Percentiles rank a stretch among this genome's conserved stretches.
These are phyloP conservation scores for Mucor ambiguus DNA, from an alignment of 371 early-diverging fungal genomes.

Conservation along the genomic window DNA sequence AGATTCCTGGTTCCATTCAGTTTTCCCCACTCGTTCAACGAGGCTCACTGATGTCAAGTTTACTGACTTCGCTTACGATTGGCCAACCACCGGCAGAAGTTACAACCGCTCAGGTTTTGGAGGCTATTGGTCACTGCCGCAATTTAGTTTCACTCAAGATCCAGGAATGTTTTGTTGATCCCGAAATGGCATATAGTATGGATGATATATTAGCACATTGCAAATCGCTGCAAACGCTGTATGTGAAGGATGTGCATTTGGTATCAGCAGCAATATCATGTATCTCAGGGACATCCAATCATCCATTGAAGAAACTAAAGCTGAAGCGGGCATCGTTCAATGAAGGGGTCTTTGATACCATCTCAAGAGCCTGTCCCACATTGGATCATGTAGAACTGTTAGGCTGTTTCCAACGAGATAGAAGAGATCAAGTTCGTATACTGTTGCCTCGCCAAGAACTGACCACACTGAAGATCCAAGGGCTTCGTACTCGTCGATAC, in stretches of 20 bases:
- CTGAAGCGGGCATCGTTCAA: constrained; percentile 20
- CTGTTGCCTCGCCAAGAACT: constrained; percentile 7
- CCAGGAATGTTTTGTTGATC: constrained; percentile 17
- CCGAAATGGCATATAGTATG: constrained; percentile 4
- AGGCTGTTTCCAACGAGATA: constrained; percentile 21
- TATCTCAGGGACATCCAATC: neutral
- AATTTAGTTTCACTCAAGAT: constrained; percentile 13
- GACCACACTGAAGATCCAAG: constrained; percentile 15
- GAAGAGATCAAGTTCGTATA: constrained; percentile 15
- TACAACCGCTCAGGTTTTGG: constrained; percentile 8
- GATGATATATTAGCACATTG: constrained; percentile 14
- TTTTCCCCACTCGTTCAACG: constrained; percentile 8
- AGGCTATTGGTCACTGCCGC: constrained; percentile 15
- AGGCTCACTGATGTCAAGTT: neutral
- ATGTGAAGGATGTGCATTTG: constrained; percentile 13
- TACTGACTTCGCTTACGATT: constrained; percentile 21
- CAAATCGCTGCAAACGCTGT: neutral
- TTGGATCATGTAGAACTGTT: constrained; percentile 17
- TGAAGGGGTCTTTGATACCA: constrained; percentile 6
- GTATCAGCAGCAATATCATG: neutral
- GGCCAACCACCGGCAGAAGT: constrained; percentile 16
- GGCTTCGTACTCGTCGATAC: constrained; percentile 19
- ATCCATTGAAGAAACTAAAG: constrained; percentile 13
- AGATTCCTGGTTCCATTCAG: neutral
- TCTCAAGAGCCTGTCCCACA: constrained; percentile 4